A percentile compares a stretch with the other conserved stretches of the same genome.
Evolutionary conservation across 2,329 filamentous ascomycete genomes (phyloP).

Genomic region (Biscogniauxia sp.): DNA sequence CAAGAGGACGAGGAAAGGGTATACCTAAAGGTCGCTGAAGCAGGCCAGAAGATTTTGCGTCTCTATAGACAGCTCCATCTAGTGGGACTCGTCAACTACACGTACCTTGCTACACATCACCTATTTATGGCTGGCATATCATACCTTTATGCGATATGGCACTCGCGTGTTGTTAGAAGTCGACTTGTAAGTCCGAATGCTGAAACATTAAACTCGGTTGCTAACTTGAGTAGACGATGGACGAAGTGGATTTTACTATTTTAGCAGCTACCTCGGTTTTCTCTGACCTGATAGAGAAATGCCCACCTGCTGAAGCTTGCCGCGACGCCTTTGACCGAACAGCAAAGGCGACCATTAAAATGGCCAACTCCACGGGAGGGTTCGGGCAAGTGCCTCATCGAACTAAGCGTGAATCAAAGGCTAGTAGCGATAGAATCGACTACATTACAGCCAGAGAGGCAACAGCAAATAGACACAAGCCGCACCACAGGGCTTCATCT

Average conservation of each 20-base stretch:
- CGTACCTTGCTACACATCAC: constrained; percentile 91
- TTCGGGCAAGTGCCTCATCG: constrained; percentile 55
- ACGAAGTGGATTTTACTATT: constrained; percentile 97
- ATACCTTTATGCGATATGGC: constrained; percentile 96
- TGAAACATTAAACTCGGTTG: constrained; percentile 6
- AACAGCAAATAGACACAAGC: constrained; percentile 28
- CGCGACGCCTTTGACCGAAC: constrained; percentile 93
- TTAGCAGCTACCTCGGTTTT: constrained; percentile 91
- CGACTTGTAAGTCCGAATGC: constrained; percentile 64
- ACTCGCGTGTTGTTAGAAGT: constrained; percentile 83
- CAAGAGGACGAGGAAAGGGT: constrained; percentile 85
- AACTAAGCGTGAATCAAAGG: constrained; percentile 29
- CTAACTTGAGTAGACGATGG: constrained; percentile 63
- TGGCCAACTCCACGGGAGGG: constrained; percentile 84
- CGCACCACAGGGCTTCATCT: constrained; percentile 18
- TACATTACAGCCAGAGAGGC: constrained; percentile 33
- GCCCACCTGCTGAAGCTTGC: constrained; percentile 90
- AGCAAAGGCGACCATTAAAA: constrained; percentile 91
- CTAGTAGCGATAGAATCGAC: constrained; percentile 25
- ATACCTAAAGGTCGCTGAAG: constrained; percentile 92
- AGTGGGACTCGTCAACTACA: constrained; percentile 89
- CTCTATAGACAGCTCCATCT: constrained; percentile 88
- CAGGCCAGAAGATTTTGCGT: constrained; percentile 87
- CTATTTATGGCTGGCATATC: constrained; percentile 97
- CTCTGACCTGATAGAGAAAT: constrained; percentile 88